Evolutionary conservation across 139 green algal species (phyloP).

Genomic region (Microglena sp.): DNA sequence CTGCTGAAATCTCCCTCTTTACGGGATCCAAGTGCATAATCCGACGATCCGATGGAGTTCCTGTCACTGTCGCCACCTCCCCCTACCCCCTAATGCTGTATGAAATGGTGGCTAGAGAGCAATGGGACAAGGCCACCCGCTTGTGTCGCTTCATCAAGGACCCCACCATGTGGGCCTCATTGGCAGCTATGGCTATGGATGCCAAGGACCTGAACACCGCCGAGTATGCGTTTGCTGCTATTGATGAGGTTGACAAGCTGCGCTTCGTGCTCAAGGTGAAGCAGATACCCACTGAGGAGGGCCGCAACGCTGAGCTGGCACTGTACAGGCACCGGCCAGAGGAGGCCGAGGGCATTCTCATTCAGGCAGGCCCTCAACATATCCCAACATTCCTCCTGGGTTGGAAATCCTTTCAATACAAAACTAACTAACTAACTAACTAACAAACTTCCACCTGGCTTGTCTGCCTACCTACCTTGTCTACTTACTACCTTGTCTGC

Average conservation of each 20-base stretch:
- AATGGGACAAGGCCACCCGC: constrained; percentile 63
- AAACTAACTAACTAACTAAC: too few relatives aligned
- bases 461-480: too few relatives aligned
- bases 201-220: constrained; percentile 57
- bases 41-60: constrained; percentile 46
- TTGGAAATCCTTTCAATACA: too few relatives aligned
- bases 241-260: constrained; percentile 57
- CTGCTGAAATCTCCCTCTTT: constrained; percentile 33
- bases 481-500: too few relatives aligned
- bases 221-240: constrained; percentile 51
- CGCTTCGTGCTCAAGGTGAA: constrained; percentile 48
- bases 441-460: too few relatives aligned
- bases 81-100: constrained; percentile 54
- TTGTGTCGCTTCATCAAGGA: constrained; percentile 71
- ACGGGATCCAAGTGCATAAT: constrained; percentile 31
- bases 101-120: constrained; percentile 30
- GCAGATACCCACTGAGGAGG: constrained; percentile 53
- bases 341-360: constrained; percentile 61
- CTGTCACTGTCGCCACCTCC: constrained; percentile 28
- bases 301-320: constrained; percentile 59
- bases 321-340: constrained; percentile 44
- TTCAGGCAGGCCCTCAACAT: constrained; percentile 38
- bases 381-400: too few relatives aligned
- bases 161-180: constrained; percentile 55
- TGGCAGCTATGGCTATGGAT: constrained; percentile 58